These are phyloP conservation scores for Botryotinia calthae DNA, from an alignment of 2,329 filamentous ascomycete genomes.

Conservation along the genomic window DNA sequence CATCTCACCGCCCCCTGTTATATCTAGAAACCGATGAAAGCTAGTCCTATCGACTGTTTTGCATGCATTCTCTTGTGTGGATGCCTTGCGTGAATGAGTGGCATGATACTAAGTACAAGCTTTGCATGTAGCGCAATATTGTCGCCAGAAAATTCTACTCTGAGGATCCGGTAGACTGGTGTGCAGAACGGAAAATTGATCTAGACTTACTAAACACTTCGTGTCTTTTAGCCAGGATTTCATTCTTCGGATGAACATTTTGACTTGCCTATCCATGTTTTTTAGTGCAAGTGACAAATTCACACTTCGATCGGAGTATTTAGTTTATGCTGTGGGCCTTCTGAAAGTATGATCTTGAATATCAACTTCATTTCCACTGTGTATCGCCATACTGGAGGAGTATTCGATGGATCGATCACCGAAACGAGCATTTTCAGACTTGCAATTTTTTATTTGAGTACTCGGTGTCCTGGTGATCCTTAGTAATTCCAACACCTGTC, in stretches of 20 bases:
- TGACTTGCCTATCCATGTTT: background rate
- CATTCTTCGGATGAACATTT: background rate
- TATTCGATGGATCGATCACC: background rate
- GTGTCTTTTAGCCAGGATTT: background rate
- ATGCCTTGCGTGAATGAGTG: background rate
- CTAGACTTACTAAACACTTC: background rate
- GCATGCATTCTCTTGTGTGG: background rate
- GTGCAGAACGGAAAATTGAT: background rate
- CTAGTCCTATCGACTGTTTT: background rate
- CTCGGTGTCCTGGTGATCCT: background rate
- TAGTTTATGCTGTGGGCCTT: background rate
- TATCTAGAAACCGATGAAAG: background rate
- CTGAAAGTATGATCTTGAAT: background rate
- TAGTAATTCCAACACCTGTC: background rate
- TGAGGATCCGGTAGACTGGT: background rate
- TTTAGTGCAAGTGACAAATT: background rate
- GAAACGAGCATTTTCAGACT: background rate
- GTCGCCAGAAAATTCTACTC: background rate
- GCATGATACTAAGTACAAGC: background rate
- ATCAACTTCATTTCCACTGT: background rate
- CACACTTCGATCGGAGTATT: background rate
- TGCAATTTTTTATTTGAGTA: background rate
- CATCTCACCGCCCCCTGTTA: background rate
- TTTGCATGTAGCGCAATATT: background rate
- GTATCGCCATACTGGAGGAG: background rate